These are phyloP conservation scores for Pochonia chlamydosporia DNA, from an alignment of 2,329 filamentous ascomycete genomes.

Conservation along the genomic window DNA sequence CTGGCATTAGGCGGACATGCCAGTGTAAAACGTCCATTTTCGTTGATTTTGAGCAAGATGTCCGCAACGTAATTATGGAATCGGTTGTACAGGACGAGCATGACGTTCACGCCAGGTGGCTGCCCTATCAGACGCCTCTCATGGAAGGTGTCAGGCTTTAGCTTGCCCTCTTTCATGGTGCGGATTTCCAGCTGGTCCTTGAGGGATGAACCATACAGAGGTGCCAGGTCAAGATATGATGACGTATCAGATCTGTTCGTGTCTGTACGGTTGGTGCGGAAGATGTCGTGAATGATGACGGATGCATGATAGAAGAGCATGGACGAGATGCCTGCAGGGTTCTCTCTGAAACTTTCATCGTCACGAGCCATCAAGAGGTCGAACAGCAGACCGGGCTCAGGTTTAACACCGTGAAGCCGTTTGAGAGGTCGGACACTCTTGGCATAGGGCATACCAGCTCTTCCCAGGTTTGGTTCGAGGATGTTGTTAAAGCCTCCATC, in stretches of 20 bases:
- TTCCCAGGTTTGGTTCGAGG: slow-evolving; percentile 56
- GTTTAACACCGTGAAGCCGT: slow-evolving; percentile 52
- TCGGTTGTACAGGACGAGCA: slow-evolving; percentile 62
- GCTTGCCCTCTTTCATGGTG: slow-evolving; percentile 58
- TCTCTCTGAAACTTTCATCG: slow-evolving; percentile 46
- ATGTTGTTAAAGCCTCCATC: slow-evolving; percentile 49
- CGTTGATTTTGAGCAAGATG: slow-evolving; percentile 60
- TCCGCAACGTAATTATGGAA: slow-evolving; percentile 66
- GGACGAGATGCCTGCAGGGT: slow-evolving; percentile 67
- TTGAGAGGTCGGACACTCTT: slow-evolving; percentile 55
- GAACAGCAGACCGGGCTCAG: slow-evolving; percentile 62
- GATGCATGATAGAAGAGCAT: slow-evolving; percentile 71
- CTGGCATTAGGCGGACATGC: slow-evolving; percentile 21
- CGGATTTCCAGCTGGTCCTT: slow-evolving; percentile 58
- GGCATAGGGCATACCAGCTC: slow-evolving; percentile 62
- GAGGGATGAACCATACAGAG: slow-evolving; percentile 64
- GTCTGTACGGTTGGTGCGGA: slow-evolving; percentile 48
- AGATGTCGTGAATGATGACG: slow-evolving; percentile 42
- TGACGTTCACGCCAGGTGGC: slow-evolving; percentile 61
- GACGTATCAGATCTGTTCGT: slow-evolving; percentile 61
- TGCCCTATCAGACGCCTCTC: slow-evolving; percentile 60
- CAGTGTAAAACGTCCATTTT: slow-evolving; percentile 54
- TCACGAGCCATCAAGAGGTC: slow-evolving; percentile 60
- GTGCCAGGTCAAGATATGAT: slow-evolving; percentile 68
- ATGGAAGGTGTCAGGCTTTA: slow-evolving; percentile 67